These are phyloP conservation scores for Candida nanaspora DNA, from an alignment of 805 yeast species.

Conservation along the genomic window DNA sequence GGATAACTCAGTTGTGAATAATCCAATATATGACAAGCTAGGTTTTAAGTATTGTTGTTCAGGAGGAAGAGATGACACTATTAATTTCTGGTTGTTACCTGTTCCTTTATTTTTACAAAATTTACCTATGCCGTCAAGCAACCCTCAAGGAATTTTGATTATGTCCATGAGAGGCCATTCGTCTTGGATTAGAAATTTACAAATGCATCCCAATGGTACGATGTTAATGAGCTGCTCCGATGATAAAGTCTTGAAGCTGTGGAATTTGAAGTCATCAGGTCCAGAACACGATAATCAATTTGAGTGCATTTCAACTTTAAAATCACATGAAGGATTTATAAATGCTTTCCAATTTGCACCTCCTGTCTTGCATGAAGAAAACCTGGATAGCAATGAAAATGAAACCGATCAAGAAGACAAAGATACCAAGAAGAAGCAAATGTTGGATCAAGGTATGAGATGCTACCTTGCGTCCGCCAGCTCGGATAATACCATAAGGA, in stretches of 20 bases:
- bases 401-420: slow-evolving; percentile 6
- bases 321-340: slow-evolving; percentile 71
- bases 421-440: slow-evolving; percentile 6
- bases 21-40: slow-evolving; percentile 26
- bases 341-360: slow-evolving; percentile 53
- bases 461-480: slow-evolving; percentile 61
- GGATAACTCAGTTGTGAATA: slow-evolving; percentile 3
- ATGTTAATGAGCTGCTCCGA: slow-evolving; percentile 69
- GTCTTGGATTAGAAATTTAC: slow-evolving; percentile 75
- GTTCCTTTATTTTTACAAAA: slow-evolving; percentile 49
- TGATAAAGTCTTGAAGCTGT: slow-evolving; percentile 65
- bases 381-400: slow-evolving; percentile 2
- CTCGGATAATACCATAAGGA: slow-evolving; percentile 44
- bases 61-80: slow-evolving; percentile 70
- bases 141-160: slow-evolving; percentile 55
- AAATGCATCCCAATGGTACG: slow-evolving; percentile 70
- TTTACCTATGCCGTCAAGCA: slow-evolving; percentile 43
- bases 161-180: slow-evolving; percentile 65
- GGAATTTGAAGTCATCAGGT: slow-evolving; percentile 50
- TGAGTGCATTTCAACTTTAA: slow-evolving; percentile 37
- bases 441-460: slow-evolving; percentile 41
- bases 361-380: slow-evolving; percentile 21
- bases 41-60: slow-evolving; percentile 70
- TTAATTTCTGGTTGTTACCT: slow-evolving; percentile 75
- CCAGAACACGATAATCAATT: neutral